Base-by-base conservation (phyloP, 2,329 filamentous ascomycete genomes). In the Sordariomycetes sp. region DNA sequence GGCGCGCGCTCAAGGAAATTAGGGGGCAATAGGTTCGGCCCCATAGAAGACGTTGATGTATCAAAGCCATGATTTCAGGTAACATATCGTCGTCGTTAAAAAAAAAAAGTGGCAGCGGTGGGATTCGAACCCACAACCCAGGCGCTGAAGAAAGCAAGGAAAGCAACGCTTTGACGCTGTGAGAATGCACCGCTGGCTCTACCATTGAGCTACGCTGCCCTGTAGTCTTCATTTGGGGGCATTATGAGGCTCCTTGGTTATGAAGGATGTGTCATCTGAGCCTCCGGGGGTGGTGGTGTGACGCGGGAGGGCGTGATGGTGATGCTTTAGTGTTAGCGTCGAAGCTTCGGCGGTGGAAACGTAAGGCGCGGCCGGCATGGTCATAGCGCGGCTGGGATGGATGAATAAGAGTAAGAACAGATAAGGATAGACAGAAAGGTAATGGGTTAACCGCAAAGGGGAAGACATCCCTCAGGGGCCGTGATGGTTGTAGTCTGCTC, bases 1-100 rank as follows among this genome's bases (percentile, higher is more conserved):
- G 73, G 62, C 71, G 68, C 57, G 72, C 72, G 1, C 63, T 83
- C 57, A 69, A 64, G 1, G 75, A 80, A 62, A 72, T 81, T 54
- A 55, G 59, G 24, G 59, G 60, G 13, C 20, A 22, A 24, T 50
- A 50, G 20, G 24, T 3, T 20, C 5, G 36, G n/a, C n/a, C 39
- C 17, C 15, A 45, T n/a, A 45, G 39, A n/a, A 6, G 39, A 45
- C 7, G 15, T 45, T n/a, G 7, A 15, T 7, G 17, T 17, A 32
- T 32, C 28, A 8, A 8, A 32, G 28, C 28, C 28, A 32, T 32
- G 28, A 4, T 32, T 8, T 32, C 28, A 8, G 28, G 28, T n/a
- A 32, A 32, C 8, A 32, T 32, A 17, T 45, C 15, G 39, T 45
- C 17, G 28, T 52, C 6, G 28, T 17, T 17, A 52, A 25, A 25